phyloP scores from a whole-genome alignment of 805 yeast genomes.

The Candida boidinii region DNA sequence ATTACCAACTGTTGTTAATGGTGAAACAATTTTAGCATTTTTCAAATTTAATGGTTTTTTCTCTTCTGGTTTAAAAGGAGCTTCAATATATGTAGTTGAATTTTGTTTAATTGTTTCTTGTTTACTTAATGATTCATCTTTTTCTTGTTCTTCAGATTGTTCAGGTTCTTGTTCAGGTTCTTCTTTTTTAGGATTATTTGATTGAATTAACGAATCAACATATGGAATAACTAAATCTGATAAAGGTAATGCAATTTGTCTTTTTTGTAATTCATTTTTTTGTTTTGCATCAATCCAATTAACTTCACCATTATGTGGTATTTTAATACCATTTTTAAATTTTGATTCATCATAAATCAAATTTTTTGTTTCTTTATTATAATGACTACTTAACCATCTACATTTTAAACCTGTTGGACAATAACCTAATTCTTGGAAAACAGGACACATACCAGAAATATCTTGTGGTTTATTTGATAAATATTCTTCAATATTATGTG shows the following conservation, averaged over 20 bases:
- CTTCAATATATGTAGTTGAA: constrained; percentile 55
- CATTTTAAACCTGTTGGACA: constrained; percentile 93
- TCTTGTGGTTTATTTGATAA: constrained; percentile 62
- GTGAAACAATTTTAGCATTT: constrained; percentile 82
- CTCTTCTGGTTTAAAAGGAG: constrained; percentile 71
- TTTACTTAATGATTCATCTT: constrained; percentile 22
- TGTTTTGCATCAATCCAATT: constrained; percentile 47
- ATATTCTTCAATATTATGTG: constrained; percentile 67
- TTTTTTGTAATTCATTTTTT: constrained; percentile 48
- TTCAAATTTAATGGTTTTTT: constrained; percentile 65
- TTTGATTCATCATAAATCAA: constrained; percentile 36
- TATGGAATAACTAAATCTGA: constrained; percentile 54
- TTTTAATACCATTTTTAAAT: constrained; percentile 24
- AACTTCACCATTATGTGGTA: constrained; percentile 38
- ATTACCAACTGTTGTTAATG: constrained; percentile 96
- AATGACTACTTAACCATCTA: constrained; percentile 79
- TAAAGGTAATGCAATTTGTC: constrained; percentile 46
- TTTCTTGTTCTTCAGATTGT: constrained; percentile 26
- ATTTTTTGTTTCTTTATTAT: constrained; percentile 33
- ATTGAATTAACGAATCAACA: constrained; percentile 52
- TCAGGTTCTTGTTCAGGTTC: constrained; percentile 20
- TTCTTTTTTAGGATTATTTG: constrained; percentile 3
- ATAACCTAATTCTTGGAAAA: constrained; percentile 67
- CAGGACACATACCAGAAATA: constrained; percentile 77
- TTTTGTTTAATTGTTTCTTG: constrained; percentile 23